phyloP scores from a whole-genome alignment of 768 basidiomycete genomes.

The Naganishia vaughanmartiniae region DNA sequence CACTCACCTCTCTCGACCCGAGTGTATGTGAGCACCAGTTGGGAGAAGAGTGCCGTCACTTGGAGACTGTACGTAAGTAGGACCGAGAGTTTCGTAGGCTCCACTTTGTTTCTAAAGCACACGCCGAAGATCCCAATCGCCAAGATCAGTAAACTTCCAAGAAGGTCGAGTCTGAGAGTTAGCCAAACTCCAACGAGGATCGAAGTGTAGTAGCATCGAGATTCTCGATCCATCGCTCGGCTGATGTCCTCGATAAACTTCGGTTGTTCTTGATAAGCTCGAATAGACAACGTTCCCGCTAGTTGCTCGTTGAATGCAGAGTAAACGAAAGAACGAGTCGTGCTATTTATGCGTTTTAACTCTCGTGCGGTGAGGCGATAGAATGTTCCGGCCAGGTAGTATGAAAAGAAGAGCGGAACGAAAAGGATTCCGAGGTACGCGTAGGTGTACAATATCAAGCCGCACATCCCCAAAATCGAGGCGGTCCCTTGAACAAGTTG shows the following conservation, averaged over 20 bases:
- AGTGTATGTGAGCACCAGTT: background rate
- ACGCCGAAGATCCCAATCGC: conserved; percentile 70
- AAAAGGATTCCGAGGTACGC: conserved; percentile 44
- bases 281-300: conserved; percentile 21
- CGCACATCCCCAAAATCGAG: conserved; percentile 41
- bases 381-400: conserved; percentile 27
- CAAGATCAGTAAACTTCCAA: conserved; percentile 66
- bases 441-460: conserved; percentile 44
- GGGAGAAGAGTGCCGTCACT: conserved; percentile 31
- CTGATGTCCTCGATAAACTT: conserved; percentile 32
- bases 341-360: conserved; percentile 35
- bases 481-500: conserved; percentile 51
- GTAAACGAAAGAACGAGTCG: conserved; percentile 32
- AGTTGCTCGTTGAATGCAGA: conserved; percentile 32
- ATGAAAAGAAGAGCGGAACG: conserved; percentile 38
- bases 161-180: conserved; percentile 63
- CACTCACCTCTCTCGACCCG: background rate
- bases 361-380: conserved; percentile 34
- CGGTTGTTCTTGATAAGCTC: conserved; percentile 29
- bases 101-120: conserved; percentile 60
- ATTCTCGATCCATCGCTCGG: conserved; percentile 12
- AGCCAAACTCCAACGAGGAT: conserved; percentile 56
- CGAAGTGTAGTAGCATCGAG: conserved; percentile 28
- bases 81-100: conserved; percentile 65
- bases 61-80: conserved; percentile 60